Conservation (phyloP, 805 yeast species). For the Metschnikowia sp. region DNA sequence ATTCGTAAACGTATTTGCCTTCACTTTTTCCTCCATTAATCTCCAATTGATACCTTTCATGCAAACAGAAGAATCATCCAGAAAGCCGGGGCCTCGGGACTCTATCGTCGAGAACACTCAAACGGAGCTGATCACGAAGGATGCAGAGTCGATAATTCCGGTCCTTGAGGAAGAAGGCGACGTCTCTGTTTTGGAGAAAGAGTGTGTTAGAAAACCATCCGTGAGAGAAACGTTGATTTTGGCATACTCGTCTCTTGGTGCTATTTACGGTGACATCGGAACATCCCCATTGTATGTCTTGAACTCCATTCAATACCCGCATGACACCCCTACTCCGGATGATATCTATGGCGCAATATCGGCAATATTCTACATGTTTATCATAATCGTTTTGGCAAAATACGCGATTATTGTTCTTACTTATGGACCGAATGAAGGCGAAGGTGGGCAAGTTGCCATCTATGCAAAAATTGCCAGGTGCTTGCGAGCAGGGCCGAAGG, state of each 20-base stretch:
- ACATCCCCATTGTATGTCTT: constrained; percentile 57
- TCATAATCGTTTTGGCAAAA: constrained; percentile 50
- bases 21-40: no score
- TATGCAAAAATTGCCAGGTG: constrained; percentile 54
- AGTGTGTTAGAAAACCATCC: background rate
- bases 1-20: no score
- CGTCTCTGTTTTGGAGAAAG: constrained; percentile 2
- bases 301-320: constrained; percentile 29
- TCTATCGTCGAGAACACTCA: no score
- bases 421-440: constrained; percentile 55
- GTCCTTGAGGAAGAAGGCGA: constrained; percentile 5
- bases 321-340: constrained; percentile 29
- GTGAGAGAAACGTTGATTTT: constrained; percentile 19
- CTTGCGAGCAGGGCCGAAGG: constrained; percentile 45
- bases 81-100: no score
- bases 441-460: constrained; percentile 65
- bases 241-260: constrained; percentile 51
- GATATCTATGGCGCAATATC: constrained; percentile 51
- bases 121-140: constrained; percentile 1
- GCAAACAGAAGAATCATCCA: no score
- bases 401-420: constrained; percentile 47
- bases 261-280: constrained; percentile 63
- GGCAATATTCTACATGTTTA: constrained; percentile 52
- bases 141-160: background rate
- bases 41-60: no score